A percentile compares a stretch with the other conserved stretches of the same genome.
Evolutionary conservation across 768 basidiomycete genomes (phyloP).

Genomic region (Hygrocybe coccinea): DNA sequence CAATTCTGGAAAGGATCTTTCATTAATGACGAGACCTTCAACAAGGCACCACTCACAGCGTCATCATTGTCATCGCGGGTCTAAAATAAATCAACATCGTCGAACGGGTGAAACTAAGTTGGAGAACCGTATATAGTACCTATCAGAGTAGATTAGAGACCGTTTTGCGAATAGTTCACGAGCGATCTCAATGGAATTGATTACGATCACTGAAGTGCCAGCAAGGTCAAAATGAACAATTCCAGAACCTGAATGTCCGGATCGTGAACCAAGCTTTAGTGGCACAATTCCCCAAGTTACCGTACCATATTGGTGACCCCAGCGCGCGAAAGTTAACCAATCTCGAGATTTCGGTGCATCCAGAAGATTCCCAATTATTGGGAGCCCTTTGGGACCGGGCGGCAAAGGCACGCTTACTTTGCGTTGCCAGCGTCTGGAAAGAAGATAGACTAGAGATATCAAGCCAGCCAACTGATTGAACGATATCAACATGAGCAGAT

Average conservation of each 20-base stretch:
- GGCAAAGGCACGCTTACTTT: slow-evolving; percentile 14
- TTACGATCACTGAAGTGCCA: slow-evolving; percentile 31
- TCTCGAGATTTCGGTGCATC: slow-evolving; percentile 16
- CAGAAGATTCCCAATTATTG: slow-evolving; percentile 24
- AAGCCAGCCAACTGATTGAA: no score
- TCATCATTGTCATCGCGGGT: slow-evolving; percentile 26
- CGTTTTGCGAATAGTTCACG: slow-evolving; percentile 40
- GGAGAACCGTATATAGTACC: slow-evolving; percentile 18
- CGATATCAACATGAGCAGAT: no score
- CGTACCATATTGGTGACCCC: slow-evolving; percentile 19
- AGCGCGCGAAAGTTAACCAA: slow-evolving; percentile 19
- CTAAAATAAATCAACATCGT: slow-evolving; percentile 15
- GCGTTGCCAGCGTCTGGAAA: no score
- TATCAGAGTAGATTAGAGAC: slow-evolving; percentile 39
- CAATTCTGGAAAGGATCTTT: slow-evolving; percentile 33
- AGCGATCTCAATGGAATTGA: slow-evolving; percentile 34
- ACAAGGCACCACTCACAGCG: slow-evolving; percentile 14
- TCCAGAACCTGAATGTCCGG: slow-evolving; percentile 27
- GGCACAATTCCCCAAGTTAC: background rate
- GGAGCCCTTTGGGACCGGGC: slow-evolving; percentile 24
- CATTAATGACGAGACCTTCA: background rate
- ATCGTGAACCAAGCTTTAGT: background rate
- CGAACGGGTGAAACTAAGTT: background rate
- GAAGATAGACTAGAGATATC: no score
- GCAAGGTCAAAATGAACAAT: slow-evolving; percentile 27